These are phyloP conservation scores for Jamesozyma rosinii DNA, from an alignment of 805 yeast species.

Conservation along the genomic window DNA sequence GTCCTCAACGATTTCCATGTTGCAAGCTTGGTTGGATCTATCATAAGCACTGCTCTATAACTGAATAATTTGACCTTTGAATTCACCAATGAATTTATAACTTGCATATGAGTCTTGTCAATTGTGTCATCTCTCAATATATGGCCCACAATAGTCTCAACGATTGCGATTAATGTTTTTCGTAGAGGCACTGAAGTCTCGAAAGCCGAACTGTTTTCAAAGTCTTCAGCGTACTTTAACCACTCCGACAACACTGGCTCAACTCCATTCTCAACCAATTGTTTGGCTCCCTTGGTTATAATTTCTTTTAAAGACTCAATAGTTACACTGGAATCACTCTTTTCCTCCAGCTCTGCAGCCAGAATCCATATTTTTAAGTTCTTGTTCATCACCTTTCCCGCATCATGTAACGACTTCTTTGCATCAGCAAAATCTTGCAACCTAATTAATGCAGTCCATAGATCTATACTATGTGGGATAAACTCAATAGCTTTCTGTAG, in stretches of 20 bases:
- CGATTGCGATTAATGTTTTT: slow-evolving; percentile 33
- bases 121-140: slow-evolving; percentile 31
- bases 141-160: slow-evolving; percentile 41
- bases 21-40: slow-evolving; percentile 38
- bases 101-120: slow-evolving; percentile 12
- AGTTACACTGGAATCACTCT: slow-evolving; percentile 35
- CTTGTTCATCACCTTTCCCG: slow-evolving; percentile 45
- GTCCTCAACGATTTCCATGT: slow-evolving; percentile 43
- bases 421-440: slow-evolving; percentile 40
- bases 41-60: slow-evolving; percentile 34
- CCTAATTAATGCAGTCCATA: slow-evolving; percentile 56
- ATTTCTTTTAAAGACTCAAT: slow-evolving; percentile 23
- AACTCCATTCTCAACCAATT: slow-evolving; percentile 37
- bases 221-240: slow-evolving; percentile 45
- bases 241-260: slow-evolving; percentile 38
- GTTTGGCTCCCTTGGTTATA: slow-evolving; percentile 37
- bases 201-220: slow-evolving; percentile 36
- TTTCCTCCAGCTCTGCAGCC: slow-evolving; percentile 59
- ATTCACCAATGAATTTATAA: slow-evolving; percentile 17
- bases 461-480: slow-evolving; percentile 51
- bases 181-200: slow-evolving; percentile 6
- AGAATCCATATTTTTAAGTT: slow-evolving; percentile 56
- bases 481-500: slow-evolving; percentile 58
- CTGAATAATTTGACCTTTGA: slow-evolving; percentile 35
- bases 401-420: slow-evolving; percentile 45